Base-by-base conservation (phyloP, 352 stramenopile genomes). In the Phytopythium kandeliae region DNA sequence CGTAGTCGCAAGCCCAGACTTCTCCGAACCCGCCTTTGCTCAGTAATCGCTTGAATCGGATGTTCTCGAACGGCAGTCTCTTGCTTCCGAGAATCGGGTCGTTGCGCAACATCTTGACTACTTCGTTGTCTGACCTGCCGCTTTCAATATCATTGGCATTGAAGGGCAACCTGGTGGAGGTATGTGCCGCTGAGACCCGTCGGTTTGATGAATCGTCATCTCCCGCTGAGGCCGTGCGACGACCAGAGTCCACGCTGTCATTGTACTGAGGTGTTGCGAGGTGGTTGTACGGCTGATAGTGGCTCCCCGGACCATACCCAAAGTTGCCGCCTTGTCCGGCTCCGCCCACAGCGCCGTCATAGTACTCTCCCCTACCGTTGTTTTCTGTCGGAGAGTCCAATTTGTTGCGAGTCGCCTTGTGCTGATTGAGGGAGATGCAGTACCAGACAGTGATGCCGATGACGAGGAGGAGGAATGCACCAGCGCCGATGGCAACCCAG, bases 11-110 rank as follows among this genome's bases (percentile, higher is more conserved):
- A 7, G 66, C 21, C 70, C 65, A 85, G 3, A 86, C 71, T 38
- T 86, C 75, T 13, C 75, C 75, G 28, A 62, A 77, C 9, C 72
- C 70, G 8, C 71, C 75, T 9, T 73, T 71, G 0, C 66, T 62
- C 4, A 86, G 25, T 16, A 64, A 31, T 16, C 45, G 49, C 26
- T 71, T 40, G 25, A 82, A 72, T 3, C 4, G 19, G 22, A 63
- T 42, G 31, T 43, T 56, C 13, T 72, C 60, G 40, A 59, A 61
- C 15, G 60, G 49, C n/a, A 69, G 9, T 1, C 62, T 58, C 43
- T 63, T 69, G 3, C 53, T 49, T 0, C 15, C 38, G 40, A 84
- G 79, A 13, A 26, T 67, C 21, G 71, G 74, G 26, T 65, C 42
- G 25, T 4, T 15, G 16, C 17, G 9, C 42, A 35, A 16, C 42